Percentiles rank a stretch among this genome's conserved stretches.
phyloP scores from a whole-genome alignment of 495 filamentous ascomycete genomes.

The Ascodesmis nigricans region DNA sequence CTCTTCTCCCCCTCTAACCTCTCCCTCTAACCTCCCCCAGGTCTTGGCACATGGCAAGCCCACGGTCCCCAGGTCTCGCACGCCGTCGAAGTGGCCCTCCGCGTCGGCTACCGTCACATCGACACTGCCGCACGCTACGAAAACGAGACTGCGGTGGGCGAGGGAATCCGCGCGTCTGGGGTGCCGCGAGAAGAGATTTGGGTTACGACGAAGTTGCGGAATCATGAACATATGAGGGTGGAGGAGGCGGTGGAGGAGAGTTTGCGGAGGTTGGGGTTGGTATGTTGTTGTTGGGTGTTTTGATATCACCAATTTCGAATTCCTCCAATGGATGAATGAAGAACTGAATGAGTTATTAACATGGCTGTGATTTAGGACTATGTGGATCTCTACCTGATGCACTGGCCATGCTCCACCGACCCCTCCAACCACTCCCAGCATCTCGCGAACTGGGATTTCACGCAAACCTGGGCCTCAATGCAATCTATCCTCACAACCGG shows the following conservation, averaged over 20 bases:
- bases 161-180: constrained; percentile 57
- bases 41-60: constrained; percentile 68
- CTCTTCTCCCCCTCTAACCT: not conserved
- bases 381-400: constrained; percentile 68
- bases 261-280: constrained; percentile 45
- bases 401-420: constrained; percentile 45
- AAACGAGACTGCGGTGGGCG: constrained; percentile 65
- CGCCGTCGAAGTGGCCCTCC: constrained; percentile 55
- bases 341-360: too few species aligned
- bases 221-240: constrained; percentile 53
- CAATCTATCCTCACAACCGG: constrained; percentile 60
- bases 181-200: constrained; percentile 64
- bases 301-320: too few species aligned
- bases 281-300: too few species aligned
- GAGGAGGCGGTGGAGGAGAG: constrained; percentile 46
- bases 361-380: too few species aligned
- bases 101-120: constrained; percentile 50
- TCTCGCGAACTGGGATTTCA: constrained; percentile 47
- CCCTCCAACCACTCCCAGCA: constrained; percentile 25
- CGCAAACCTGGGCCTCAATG: constrained; percentile 62
- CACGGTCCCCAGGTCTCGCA: constrained; percentile 36
- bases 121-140: constrained; percentile 62
- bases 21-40: constrained; percentile 34
- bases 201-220: constrained; percentile 75
- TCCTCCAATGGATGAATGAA: too few species aligned